Evolutionary conservation across 2,329 filamentous ascomycete genomes (phyloP).

Genomic region (Xylaria sp.): DNA sequence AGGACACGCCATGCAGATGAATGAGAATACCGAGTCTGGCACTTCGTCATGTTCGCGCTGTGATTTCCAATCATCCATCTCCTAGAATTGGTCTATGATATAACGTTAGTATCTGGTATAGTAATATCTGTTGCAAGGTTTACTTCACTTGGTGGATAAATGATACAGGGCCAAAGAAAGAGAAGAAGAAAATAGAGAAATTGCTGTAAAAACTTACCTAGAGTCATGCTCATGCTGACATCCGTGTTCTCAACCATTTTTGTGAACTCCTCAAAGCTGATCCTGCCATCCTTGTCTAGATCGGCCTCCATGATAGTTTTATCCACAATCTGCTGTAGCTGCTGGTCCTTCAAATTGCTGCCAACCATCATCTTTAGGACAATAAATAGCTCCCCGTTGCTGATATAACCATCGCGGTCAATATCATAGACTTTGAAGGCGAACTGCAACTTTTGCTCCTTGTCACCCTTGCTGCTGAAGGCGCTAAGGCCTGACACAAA

Average conservation of each 20-base stretch:
- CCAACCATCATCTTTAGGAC: constrained; percentile 99
- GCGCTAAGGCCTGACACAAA: constrained; percentile 95
- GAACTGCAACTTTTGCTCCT: constrained; percentile 97
- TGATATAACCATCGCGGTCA: constrained; percentile 97
- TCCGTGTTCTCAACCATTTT: constrained; percentile 98
- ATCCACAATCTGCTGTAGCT: constrained; percentile 98
- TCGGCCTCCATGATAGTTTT: constrained; percentile 99
- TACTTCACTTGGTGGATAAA: neutral
- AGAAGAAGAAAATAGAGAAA: neutral
- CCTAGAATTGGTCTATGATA: constrained; percentile 38
- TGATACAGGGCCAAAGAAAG: neutral
- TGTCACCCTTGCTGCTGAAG: constrained; percentile 98
- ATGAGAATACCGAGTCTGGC: neutral
- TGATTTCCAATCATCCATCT: constrained; percentile 6
- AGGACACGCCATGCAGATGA: constrained; percentile 1
- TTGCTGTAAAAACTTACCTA: constrained; percentile 62
- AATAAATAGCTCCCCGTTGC: constrained; percentile 98
- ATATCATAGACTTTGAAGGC: constrained; percentile 99
- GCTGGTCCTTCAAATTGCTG: constrained; percentile 98
- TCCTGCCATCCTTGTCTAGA: constrained; percentile 94
- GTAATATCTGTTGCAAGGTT: neutral
- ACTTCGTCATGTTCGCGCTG: constrained; percentile 8
- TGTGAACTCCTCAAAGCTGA: constrained; percentile 98
- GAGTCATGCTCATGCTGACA: constrained; percentile 79
- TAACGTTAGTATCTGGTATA: constrained; percentile 18